Evolutionary conservation across 208 protist genomes (phyloP), one percentile per base, ranked within the genome.

Genomic region (Trypanosomatidae sp.): DNA sequence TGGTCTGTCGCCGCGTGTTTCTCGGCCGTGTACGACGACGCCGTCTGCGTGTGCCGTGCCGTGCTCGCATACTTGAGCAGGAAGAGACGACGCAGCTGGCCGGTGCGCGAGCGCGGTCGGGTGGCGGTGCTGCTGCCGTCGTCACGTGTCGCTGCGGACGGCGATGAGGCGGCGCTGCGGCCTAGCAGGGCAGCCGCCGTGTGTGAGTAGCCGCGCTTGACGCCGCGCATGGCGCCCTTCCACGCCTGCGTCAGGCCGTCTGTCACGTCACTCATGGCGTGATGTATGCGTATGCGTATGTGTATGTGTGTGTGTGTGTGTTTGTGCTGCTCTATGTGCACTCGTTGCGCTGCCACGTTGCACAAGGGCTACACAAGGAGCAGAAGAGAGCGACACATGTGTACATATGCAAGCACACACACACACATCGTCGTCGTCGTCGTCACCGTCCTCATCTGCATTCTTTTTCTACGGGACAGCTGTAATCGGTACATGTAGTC

Each of bases 171-270:
- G 40, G 71, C 45, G 10, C 64, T 69, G 32, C 74, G 75, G 2
- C 58, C 65, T 39, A 66, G 71, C 25, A 92, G 43, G 4, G 71
- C 77, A 41, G 54, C 67, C 53, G 80, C 79, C 13, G 82, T 92
- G 28, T 77, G 60, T 35, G 64, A 56, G 57, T 82, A 78, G 11
- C 82, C 82, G 26, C 57, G 57, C 54, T 81, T 85, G 43, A 80
- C 48, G 8, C 77, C 71, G 18, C 60, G 66, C 56, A 91, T 53
- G 27, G 81, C 65, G 43, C 71, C 76, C 49, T 80, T 77, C 71
- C 72, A 91, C 39, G 79, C 79, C 32, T 59, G 48, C 18, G 50
- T 48, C 10, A 88, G 53, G 11, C 68, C 69, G 8, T 76, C 79
- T 2, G 71, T 63, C 35, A 91, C 58, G 24, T 91, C 82, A 25